Evolutionary conservation across 2,329 filamentous ascomycete genomes (phyloP).

Genomic region (Trichoderma sp.): DNA sequence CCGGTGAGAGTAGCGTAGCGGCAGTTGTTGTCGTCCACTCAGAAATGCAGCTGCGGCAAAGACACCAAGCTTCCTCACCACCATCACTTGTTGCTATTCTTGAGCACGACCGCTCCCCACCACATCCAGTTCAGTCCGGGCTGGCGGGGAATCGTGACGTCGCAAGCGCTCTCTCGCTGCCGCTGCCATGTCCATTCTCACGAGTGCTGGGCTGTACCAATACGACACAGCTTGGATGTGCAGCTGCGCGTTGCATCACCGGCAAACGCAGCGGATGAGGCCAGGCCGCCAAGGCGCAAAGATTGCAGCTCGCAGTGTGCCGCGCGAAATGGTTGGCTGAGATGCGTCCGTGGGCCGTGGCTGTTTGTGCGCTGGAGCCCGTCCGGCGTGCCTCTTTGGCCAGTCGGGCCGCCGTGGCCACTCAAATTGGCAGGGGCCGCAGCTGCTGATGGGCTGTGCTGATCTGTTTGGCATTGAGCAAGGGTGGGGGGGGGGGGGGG

Average conservation of each 20-base stretch:
- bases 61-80: not conserved
- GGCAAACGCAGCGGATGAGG: not conserved
- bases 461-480: conserved; percentile 14
- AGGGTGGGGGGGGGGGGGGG: not conserved
- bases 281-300: conserved; percentile 10
- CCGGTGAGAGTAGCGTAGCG: not conserved
- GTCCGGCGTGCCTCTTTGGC: not conserved
- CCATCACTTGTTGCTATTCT: conserved; percentile 18
- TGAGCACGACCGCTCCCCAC: not conserved
- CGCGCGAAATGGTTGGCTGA: conserved; percentile 23
- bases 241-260: not conserved
- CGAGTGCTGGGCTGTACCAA: not conserved
- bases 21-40: not conserved
- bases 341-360: conserved; percentile 4
- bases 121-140: not conserved
- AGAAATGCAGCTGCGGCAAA: not conserved
- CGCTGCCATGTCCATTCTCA: not conserved
- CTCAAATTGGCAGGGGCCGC: conserved; percentile 12
- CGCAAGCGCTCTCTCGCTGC: conserved; percentile 10
- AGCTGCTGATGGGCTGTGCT: conserved; percentile 15
- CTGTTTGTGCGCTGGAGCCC: conserved; percentile 11
- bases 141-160: conserved; percentile 8
- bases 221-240: not conserved
- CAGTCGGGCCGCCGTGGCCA: conserved; percentile 1
- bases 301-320: not conserved